phyloP scores from a whole-genome alignment of 2,329 filamentous ascomycete genomes.

The Emmonsiellopsis sp. region DNA sequence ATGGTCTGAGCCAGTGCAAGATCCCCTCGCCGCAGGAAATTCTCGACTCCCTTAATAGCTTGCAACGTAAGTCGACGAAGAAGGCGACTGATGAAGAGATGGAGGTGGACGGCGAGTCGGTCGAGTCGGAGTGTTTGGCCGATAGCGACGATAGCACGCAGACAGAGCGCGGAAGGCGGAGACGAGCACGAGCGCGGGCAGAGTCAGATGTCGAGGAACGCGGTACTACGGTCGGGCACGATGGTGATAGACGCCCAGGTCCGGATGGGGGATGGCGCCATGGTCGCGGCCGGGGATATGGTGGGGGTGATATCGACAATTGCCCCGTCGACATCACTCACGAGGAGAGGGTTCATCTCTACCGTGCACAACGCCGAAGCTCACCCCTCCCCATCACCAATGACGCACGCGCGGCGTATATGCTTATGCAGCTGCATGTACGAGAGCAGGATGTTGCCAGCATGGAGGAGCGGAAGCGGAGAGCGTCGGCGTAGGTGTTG shows the following conservation, averaged over 20 bases:
- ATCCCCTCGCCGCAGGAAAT: conserved; percentile 16
- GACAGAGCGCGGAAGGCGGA: conserved; percentile 2
- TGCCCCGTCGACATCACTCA: not conserved
- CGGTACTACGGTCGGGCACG: conserved; percentile 1
- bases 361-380: conserved; percentile 9
- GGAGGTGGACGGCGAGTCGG: conserved; percentile 5
- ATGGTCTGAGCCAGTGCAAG: not conserved
- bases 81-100: conserved; percentile 5
- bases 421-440: conserved; percentile 26
- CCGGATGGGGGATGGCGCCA: not conserved
- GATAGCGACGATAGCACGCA: not conserved
- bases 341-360: conserved; percentile 7
- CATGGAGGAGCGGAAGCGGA: conserved; percentile 13
- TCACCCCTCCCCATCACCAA: conserved; percentile 16
- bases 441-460: conserved; percentile 16
- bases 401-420: conserved; percentile 29
- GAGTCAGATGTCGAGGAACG: conserved; percentile 7
- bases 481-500: conserved; percentile 10
- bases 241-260: conserved; percentile 10
- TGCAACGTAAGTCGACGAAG: conserved; percentile 6
- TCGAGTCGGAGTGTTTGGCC: no score
- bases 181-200: conserved; percentile 7
- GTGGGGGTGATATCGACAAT: not conserved
- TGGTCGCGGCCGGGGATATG: not conserved
- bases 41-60: conserved; percentile 14